These are phyloP conservation scores for Effrenium voratum DNA, from an alignment of 73 alveolate species.

Conservation along the genomic window DNA sequence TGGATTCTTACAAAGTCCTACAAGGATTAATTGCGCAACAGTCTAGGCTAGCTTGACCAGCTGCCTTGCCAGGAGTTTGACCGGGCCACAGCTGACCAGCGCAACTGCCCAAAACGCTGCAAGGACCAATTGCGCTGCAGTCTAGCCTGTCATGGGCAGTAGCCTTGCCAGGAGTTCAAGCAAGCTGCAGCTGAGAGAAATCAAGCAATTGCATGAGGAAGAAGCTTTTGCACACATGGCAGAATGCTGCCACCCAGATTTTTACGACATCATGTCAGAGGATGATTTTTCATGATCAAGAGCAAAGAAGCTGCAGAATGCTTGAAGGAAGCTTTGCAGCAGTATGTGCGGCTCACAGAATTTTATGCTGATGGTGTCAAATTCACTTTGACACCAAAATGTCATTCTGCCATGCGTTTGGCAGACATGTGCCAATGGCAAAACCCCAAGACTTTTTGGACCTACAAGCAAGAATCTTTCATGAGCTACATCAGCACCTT, in stretches of 20 bases:
- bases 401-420: conserved; percentile 1
- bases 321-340: conserved; percentile 12
- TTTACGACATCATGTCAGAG: not conserved
- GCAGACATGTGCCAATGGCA: not conserved
- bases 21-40: too few species aligned
- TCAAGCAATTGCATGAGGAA: too few species aligned
- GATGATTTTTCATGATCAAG: not conserved
- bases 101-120: too few species aligned
- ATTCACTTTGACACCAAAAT: conserved; percentile 8
- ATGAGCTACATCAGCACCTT: not conserved
- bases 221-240: conserved; percentile 42
- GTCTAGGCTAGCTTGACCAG: too few species aligned
- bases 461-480: conserved; percentile 9
- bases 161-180: too few species aligned
- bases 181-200: too few species aligned
- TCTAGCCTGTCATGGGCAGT: too few species aligned
- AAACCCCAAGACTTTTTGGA: not conserved
- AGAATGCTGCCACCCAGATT: conserved; percentile 26
- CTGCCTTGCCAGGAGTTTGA: too few species aligned
- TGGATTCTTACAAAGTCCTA: too few species aligned
- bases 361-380: not conserved
- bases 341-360: not conserved
- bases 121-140: too few species aligned
- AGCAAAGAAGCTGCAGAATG: not conserved
- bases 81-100: too few species aligned